Evolutionary conservation across 2,329 filamentous ascomycete genomes (phyloP), one percentile per base, ranked within the genome.

Genomic region (Catunica adiposa): DNA sequence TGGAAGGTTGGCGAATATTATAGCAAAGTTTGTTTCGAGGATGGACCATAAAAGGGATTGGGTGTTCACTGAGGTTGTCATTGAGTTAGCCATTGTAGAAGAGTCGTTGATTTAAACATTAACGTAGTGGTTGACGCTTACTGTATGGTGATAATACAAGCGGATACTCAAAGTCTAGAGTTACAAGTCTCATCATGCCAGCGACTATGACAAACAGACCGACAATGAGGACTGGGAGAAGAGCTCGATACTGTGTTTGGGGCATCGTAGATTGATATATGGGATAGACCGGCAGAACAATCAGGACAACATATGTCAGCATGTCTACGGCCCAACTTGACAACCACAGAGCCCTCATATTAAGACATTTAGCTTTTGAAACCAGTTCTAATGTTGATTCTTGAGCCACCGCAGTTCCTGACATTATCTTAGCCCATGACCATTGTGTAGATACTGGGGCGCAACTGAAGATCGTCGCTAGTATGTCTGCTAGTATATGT

Each of bases 1-100:
- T 5, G 38, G 52, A 14, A 54, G 14, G 25, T 29, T 26, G 17
- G 37, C 25, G 40, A 54, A 54, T 2, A 54, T 23, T 4, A 44
- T 9, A 14, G 25, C 40, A 7, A 14, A 4, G 6, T 44, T 31
- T 11, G 40, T 44, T 37, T 54, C 52, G 23, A 54, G 31, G 22
- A 54, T n/a, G 14, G 52, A 54, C 52, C 52, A 54, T 15, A 54
- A 44, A 14, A 51, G 25, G 29, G 29, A n/a, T 20, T 31, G 9
- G 15, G 48, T 9, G 8, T 51, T 51, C n/a, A 7, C 48, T 51
- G n/a, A 14, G 11, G 25, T 5, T 25, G 48, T 51, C 8, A 51
- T 20, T 51, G 15, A 17, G 14, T 37, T 29, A 38, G 6, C 11
- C 11, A 34, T 11, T 34, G 29, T 34, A 11, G 31, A 37, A 25